Evolutionary conservation across 257 asterid genomes (phyloP).

Genomic region (Rubia yunnanensis): DNA sequence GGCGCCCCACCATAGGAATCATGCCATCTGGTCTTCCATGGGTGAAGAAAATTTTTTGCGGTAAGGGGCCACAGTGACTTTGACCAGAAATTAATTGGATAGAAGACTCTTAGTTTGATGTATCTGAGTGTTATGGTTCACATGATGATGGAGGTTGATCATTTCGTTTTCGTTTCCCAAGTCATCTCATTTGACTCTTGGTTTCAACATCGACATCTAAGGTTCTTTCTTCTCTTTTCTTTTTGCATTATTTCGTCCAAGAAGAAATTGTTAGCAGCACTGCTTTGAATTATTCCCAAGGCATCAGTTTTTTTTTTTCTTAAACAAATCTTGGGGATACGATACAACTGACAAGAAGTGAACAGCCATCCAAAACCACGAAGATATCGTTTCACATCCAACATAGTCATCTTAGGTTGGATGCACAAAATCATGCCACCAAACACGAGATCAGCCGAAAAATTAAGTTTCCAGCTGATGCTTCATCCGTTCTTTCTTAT

Average conservation of each 20-base stretch:
- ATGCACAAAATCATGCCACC: neutral
- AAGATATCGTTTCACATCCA: neutral
- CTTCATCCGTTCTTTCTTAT: constrained; percentile 10
- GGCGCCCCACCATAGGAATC: constrained; percentile 79
- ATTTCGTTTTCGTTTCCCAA: neutral
- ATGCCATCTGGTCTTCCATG: constrained; percentile 93
- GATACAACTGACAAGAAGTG: neutral
- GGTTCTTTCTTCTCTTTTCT: no score
- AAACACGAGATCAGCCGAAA: no score
- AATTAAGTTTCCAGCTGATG: neutral
- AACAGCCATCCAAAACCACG: neutral
- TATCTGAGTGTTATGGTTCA: no score
- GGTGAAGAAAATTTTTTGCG: constrained; percentile 26
- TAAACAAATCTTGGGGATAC: neutral
- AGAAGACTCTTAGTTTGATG: no score
- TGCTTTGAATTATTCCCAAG: neutral
- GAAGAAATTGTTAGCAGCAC: neutral
- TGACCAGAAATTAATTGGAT: no score
- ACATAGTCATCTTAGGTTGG: neutral
- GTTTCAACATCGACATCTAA: neutral
- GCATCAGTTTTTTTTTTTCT: neutral
- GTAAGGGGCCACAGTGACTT: no score
- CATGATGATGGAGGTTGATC: no score
- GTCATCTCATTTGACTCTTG: neutral
- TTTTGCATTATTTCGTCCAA: neutral